phyloP scores from a whole-genome alignment of 83 land plant species.

The Diphasiastrum complanatum region DNA sequence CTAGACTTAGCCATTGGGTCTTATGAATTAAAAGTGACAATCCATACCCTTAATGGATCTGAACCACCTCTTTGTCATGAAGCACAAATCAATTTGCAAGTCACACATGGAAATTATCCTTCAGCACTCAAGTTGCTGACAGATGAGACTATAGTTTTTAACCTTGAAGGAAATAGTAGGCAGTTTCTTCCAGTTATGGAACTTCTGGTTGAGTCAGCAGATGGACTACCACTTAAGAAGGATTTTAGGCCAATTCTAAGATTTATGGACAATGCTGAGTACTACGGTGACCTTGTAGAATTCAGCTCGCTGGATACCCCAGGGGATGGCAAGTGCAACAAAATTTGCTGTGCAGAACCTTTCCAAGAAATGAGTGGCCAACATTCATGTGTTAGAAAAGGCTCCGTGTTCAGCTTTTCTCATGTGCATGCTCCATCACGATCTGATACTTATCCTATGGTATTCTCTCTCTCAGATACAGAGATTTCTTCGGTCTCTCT shows the following conservation, averaged over 20 bases:
- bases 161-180: background rate
- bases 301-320: background rate
- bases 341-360: no score
- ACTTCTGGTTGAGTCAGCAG: slow-evolving; percentile 11
- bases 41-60: no score
- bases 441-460: background rate
- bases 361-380: no score
- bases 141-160: background rate
- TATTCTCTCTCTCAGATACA: background rate
- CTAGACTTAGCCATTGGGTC: background rate
- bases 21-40: background rate
- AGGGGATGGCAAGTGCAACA: no score
- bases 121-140: background rate
- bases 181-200: background rate
- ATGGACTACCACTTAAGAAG: background rate
- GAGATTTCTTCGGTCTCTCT: background rate
- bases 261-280: background rate
- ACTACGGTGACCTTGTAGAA: background rate
- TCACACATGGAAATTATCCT: slow-evolving; percentile 5
- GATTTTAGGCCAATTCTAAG: background rate
- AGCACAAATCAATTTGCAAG: background rate
- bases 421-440: background rate
- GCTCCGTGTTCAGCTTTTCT: slow-evolving; percentile 8
- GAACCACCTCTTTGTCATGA: no score
- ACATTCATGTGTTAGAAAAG: no score